Conservation (phyloP, 75 land plant genomes). For the Larix kaempferi region DNA sequence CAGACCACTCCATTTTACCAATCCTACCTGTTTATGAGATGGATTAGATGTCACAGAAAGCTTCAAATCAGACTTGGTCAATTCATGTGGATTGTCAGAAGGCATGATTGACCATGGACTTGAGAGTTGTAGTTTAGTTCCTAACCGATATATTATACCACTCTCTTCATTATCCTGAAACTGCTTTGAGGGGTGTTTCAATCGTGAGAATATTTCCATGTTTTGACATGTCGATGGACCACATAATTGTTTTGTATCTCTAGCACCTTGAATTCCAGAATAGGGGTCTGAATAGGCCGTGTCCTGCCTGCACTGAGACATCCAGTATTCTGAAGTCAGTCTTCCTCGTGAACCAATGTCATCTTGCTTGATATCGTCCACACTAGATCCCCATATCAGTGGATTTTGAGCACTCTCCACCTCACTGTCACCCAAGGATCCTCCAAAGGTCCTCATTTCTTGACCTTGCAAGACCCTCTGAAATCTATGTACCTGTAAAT, state of each 20-base stretch:
- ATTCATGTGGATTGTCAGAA: background rate
- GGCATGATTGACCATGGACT: slow-evolving; percentile 4
- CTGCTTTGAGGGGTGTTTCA: background rate
- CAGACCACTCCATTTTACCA: slow-evolving; percentile 4
- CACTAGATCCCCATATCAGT: background rate
- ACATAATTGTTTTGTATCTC: background rate
- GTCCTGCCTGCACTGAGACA: background rate
- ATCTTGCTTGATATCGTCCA: slow-evolving; percentile 11
- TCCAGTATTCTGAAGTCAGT: slow-evolving; percentile 8
- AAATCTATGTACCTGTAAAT: slow-evolving; percentile 2
- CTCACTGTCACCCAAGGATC: slow-evolving; percentile 5
- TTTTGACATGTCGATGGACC: background rate
- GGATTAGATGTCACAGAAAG: background rate
- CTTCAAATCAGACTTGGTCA: background rate
- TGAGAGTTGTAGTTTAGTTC: slow-evolving; percentile 4
- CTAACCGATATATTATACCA: background rate
- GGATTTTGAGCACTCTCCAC: background rate
- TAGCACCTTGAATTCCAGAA: background rate
- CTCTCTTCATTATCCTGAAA: slow-evolving; percentile 4
- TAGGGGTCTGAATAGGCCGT: background rate
- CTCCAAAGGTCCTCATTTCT: slow-evolving; percentile 19
- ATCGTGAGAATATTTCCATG: slow-evolving; percentile 2
- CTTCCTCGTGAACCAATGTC: slow-evolving; percentile 4
- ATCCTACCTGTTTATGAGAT: background rate
- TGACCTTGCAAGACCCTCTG: slow-evolving; percentile 53